Evolutionary conservation across 352 stramenopile genomes (phyloP).

Genomic region (Lagenidium sp.): DNA sequence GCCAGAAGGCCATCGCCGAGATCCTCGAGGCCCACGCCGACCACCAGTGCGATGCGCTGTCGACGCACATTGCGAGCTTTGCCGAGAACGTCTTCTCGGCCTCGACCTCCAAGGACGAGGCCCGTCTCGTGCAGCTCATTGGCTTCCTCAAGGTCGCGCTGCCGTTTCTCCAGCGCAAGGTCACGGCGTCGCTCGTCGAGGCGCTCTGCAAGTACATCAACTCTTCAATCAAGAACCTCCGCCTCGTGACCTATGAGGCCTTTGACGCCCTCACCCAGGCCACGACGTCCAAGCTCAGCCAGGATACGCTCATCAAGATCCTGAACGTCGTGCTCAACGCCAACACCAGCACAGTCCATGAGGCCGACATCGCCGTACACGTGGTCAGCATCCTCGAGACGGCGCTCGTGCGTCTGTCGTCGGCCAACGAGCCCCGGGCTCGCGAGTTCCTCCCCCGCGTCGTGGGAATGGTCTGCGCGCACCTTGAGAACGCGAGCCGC

Average conservation of each 20-base stretch:
- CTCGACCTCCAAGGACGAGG: constrained; percentile 58
- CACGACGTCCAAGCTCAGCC: constrained; percentile 43
- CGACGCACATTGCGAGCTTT: constrained; percentile 84
- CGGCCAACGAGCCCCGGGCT: constrained; percentile 38
- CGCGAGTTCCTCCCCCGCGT: constrained; percentile 69
- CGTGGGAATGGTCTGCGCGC: constrained; percentile 58
- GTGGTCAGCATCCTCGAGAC: constrained; percentile 57
- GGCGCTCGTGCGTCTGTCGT: constrained; percentile 54
- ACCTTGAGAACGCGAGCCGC: constrained; percentile 51
- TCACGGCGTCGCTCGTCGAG: constrained; percentile 68
- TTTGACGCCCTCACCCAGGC: constrained; percentile 51
- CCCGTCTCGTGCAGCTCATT: constrained; percentile 66
- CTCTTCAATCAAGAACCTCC: constrained; percentile 65
- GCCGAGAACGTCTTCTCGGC: constrained; percentile 70
- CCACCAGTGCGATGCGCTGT: constrained; percentile 66
- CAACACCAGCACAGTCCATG: constrained; percentile 47
- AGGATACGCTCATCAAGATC: constrained; percentile 58
- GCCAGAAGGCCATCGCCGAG: constrained; percentile 64
- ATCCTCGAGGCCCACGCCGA: constrained; percentile 63
- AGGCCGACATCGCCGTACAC: constrained; percentile 49
- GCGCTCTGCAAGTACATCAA: constrained; percentile 65
- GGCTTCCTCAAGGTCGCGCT: constrained; percentile 73
- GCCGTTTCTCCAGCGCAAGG: constrained; percentile 72
- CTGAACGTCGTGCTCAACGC: constrained; percentile 51
- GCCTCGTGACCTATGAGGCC: constrained; percentile 70